Conservation (phyloP, 768 basidiomycete genomes). For the Phlegmacium glaucopus region DNA sequence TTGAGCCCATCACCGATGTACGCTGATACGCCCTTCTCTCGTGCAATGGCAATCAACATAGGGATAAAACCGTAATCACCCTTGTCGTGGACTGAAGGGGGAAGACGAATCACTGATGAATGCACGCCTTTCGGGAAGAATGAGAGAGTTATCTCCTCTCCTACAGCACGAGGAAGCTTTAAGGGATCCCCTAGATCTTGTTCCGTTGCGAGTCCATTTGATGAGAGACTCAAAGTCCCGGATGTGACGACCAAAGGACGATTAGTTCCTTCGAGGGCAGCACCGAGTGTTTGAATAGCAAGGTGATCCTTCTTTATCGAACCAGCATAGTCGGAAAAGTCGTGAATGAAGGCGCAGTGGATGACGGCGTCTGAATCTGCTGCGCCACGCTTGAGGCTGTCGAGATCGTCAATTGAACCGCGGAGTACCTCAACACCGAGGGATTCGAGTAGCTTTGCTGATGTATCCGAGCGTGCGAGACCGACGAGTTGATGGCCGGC, state of each 20-base stretch:
- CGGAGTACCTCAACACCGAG: slow-evolving; percentile 2
- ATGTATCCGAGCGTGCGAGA: slow-evolving; percentile 1
- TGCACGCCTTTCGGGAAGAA: background rate
- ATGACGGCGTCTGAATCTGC: slow-evolving; percentile 2
- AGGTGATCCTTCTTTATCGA: background rate
- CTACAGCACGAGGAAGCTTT: background rate
- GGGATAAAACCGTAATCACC: background rate
- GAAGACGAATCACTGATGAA: background rate
- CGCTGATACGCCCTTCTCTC: slow-evolving; percentile 2
- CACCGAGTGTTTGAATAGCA: background rate
- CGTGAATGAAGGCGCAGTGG: slow-evolving; percentile 3
- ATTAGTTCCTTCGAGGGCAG: slow-evolving; percentile 1
- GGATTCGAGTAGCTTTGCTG: background rate
- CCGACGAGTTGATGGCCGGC: slow-evolving; percentile 2
- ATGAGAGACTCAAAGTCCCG: background rate
- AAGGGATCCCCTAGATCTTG: background rate
- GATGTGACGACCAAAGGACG: slow-evolving; percentile 1
- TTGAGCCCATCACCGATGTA: slow-evolving; percentile 2
- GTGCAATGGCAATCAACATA: background rate
- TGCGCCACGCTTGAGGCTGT: background rate
- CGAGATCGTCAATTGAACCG: slow-evolving; percentile 2
- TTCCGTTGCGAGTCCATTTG: background rate
- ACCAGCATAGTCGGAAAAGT: background rate
- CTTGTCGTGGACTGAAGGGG: background rate
- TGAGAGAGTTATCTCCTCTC: background rate